phyloP scores from a whole-genome alignment of 2,329 filamentous ascomycete species.

The Colletotrichum agaves region DNA sequence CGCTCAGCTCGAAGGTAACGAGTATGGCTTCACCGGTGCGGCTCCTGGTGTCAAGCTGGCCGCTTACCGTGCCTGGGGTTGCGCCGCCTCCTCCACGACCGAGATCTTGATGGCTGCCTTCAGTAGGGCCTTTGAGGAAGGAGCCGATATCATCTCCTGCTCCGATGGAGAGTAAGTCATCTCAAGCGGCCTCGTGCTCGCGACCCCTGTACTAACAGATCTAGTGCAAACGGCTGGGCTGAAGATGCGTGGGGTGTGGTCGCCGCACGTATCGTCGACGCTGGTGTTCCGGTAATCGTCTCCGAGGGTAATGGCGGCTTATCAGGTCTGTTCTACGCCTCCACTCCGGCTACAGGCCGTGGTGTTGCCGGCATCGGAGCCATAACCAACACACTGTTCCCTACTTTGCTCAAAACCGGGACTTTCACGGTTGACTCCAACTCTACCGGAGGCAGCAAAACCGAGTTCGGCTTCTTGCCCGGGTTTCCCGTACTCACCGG shows the following conservation, averaged over 20 bases:
- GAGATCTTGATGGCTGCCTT: slow-evolving; percentile 56
- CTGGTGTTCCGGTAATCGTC: slow-evolving; percentile 43
- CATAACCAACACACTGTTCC: slow-evolving; percentile 39
- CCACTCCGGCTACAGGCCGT: slow-evolving; percentile 40
- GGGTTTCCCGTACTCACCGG: slow-evolving; percentile 13
- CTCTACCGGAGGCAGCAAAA: background rate
- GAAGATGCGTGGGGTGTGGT: slow-evolving; percentile 43
- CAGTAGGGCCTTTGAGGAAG: slow-evolving; percentile 55
- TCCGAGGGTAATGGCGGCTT: slow-evolving; percentile 44
- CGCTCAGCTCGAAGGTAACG: slow-evolving; percentile 44
- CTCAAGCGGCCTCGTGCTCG: slow-evolving; percentile 38
- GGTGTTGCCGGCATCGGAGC: slow-evolving; percentile 39
- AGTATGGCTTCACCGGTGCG: slow-evolving; percentile 48
- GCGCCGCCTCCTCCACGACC: slow-evolving; percentile 45
- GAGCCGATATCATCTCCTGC: slow-evolving; percentile 47
- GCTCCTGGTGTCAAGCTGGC: slow-evolving; percentile 53
- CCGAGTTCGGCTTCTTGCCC: slow-evolving; percentile 11
- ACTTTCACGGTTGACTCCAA: slow-evolving; percentile 22
- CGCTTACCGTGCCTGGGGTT: slow-evolving; percentile 52
- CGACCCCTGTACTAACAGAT: slow-evolving; percentile 42
- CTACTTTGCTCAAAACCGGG: slow-evolving; percentile 16
- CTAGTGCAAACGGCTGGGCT: slow-evolving; percentile 41
- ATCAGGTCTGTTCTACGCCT: slow-evolving; percentile 40
- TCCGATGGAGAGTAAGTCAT: slow-evolving; percentile 41
- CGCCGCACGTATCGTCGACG: slow-evolving; percentile 43